phyloP scores from a whole-genome alignment of 352 stramenopile species.

The Pythium folliculosum region DNA sequence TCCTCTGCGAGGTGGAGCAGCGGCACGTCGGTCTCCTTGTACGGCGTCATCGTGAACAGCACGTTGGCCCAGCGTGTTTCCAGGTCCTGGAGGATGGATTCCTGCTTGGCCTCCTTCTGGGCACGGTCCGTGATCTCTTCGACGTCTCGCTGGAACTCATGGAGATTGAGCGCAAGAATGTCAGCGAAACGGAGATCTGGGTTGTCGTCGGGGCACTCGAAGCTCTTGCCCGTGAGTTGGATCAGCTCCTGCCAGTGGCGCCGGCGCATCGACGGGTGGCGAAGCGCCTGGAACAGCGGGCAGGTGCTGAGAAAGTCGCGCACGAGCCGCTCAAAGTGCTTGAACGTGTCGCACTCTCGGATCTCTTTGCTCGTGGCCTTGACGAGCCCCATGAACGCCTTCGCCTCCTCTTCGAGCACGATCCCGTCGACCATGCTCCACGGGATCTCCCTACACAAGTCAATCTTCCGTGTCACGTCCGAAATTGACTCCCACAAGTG shows the following conservation, averaged over 20 bases:
- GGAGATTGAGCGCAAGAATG: slow-evolving; percentile 82
- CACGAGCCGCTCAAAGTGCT: slow-evolving; percentile 77
- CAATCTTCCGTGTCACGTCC: slow-evolving; percentile 89
- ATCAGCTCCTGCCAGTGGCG: slow-evolving; percentile 78
- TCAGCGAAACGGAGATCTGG: slow-evolving; percentile 71
- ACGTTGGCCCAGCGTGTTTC: slow-evolving; percentile 75
- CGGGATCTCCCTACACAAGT: slow-evolving; percentile 83
- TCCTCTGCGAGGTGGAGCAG: slow-evolving; percentile 92
- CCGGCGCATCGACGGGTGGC: slow-evolving; percentile 71
- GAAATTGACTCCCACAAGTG: slow-evolving; percentile 88
- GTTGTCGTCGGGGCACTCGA: slow-evolving; percentile 73
- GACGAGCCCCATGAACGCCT: slow-evolving; percentile 81
- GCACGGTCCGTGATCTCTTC: slow-evolving; percentile 92
- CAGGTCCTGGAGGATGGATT: slow-evolving; percentile 79
- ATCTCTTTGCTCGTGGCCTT: slow-evolving; percentile 90
- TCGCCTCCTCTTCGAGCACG: slow-evolving; percentile 93
- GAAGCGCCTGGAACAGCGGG: slow-evolving; percentile 77
- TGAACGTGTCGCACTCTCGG: slow-evolving; percentile 91
- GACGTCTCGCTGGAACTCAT: slow-evolving; percentile 78
- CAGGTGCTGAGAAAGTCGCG: slow-evolving; percentile 80
- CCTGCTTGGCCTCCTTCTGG: slow-evolving; percentile 91
- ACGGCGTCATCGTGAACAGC: slow-evolving; percentile 79
- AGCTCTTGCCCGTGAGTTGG: slow-evolving; percentile 50
- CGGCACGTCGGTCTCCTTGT: slow-evolving; percentile 86
- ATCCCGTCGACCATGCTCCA: slow-evolving; percentile 92